Evolutionary conservation across 257 asterid genomes (phyloP).

Genomic region (Voacanga thouarsii): DNA sequence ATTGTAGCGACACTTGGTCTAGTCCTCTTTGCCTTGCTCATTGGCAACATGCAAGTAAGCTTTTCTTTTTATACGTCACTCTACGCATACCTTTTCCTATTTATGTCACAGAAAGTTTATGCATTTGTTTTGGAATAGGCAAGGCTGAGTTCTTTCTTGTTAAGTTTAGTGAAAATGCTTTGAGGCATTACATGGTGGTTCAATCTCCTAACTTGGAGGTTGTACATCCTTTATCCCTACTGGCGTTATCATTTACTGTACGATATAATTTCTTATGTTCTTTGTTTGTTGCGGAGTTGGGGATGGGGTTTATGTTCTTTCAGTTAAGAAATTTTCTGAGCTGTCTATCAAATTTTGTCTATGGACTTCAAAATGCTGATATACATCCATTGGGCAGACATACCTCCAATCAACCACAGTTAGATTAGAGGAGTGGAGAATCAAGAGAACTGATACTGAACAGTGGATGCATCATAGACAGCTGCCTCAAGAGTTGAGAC

Average conservation of each 20-base stretch:
- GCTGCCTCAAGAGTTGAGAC: conserved; percentile 80
- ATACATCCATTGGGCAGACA: conserved; percentile 48
- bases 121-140: not conserved
- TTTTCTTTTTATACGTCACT: not conserved
- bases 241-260: not conserved
- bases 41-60: conserved; percentile 93
- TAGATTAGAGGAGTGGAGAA: conserved; percentile 93
- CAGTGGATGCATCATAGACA: conserved; percentile 99
- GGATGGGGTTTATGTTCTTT: not conserved
- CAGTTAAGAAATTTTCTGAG: not conserved
- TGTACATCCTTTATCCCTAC: not conserved
- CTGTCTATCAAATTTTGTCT: not conserved
- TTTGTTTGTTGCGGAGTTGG: not conserved
- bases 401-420: conserved; percentile 93
- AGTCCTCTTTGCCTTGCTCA: conserved; percentile 87
- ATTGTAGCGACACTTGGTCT: conserved; percentile 74
- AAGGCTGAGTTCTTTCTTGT: not conserved
- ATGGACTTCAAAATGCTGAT: not conserved
- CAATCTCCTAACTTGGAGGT: not conserved
- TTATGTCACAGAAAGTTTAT: not conserved
- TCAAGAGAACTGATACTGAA: conserved; percentile 81
- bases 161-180: not conserved
- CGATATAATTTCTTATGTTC: not conserved
- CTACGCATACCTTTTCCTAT: not conserved
- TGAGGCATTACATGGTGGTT: not conserved